A percentile compares a stretch with the other conserved stretches of the same genome.
These are phyloP conservation scores for Silene noctiflora DNA, from an alignment of 179 eudicot species.

Conservation along the genomic window DNA sequence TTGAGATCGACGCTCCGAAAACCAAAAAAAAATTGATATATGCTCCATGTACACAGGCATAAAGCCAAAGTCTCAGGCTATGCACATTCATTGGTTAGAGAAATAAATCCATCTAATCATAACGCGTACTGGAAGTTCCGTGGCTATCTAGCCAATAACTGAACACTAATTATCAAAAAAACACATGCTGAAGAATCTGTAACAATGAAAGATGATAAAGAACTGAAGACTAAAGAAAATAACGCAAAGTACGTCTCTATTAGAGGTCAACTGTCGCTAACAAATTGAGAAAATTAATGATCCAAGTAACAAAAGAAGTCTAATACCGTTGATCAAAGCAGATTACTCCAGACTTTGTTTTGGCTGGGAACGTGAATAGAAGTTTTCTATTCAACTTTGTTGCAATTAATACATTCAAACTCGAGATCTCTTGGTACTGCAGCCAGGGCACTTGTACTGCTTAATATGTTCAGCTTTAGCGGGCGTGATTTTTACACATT, in stretches of 20 bases:
- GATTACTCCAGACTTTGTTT: conserved; percentile 27
- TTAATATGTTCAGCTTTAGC: conserved; percentile 82
- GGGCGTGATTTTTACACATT: conserved; percentile 78
- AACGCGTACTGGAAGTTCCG: neutral
- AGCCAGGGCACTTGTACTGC: conserved; percentile 79
- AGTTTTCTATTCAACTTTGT: conserved; percentile 22
- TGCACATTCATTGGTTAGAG: too few species aligned
- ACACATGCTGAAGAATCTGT: neutral
- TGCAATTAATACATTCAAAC: conserved; percentile 29
- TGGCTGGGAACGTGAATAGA: conserved; percentile 17
- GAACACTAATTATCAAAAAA: neutral
- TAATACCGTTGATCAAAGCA: conserved; percentile 16
- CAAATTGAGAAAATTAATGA: conserved; percentile 14
- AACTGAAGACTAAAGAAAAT: conserved; percentile 5
- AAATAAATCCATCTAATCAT: too few species aligned
- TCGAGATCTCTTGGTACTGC: conserved; percentile 59
- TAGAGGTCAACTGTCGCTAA: conserved; percentile 19
- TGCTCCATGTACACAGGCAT: too few species aligned
- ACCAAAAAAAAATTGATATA: too few species aligned
- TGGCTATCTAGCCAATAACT: neutral
- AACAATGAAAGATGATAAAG: neutral
- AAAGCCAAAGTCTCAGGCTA: too few species aligned
- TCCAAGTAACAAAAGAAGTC: conserved; percentile 12
- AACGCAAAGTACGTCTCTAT: neutral
- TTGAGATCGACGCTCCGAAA: too few species aligned